Conservation (phyloP, 495 filamentous ascomycete genomes). For the Penicillium turbatum region DNA sequence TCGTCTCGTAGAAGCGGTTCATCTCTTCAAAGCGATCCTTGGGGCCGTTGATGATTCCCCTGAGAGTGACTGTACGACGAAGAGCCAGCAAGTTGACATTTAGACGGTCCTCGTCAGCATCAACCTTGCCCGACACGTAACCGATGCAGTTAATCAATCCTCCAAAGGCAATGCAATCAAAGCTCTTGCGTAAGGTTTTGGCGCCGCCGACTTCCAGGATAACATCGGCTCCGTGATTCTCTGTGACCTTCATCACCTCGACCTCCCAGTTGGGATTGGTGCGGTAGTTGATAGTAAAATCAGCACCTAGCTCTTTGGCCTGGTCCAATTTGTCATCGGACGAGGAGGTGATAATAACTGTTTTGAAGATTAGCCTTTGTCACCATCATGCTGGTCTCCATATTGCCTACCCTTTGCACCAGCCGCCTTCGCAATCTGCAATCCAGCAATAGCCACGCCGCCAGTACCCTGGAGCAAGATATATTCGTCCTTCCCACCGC, state of each 20-base stretch:
- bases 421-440: slow-evolving; percentile 78
- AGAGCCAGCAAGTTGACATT: slow-evolving; percentile 53
- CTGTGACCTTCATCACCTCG: slow-evolving; percentile 58
- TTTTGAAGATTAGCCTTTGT: background rate
- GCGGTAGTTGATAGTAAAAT: slow-evolving; percentile 63
- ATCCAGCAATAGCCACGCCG: slow-evolving; percentile 69
- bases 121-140: slow-evolving; percentile 57
- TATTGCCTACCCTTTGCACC: slow-evolving; percentile 55
- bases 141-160: slow-evolving; percentile 66
- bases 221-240: slow-evolving; percentile 60
- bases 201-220: slow-evolving; percentile 66
- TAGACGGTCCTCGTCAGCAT: slow-evolving; percentile 36
- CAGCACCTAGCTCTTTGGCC: slow-evolving; percentile 56
- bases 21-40: slow-evolving; percentile 59
- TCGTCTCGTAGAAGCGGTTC: slow-evolving; percentile 53
- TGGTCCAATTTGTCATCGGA: slow-evolving; percentile 58
- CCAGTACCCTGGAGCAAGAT: slow-evolving; percentile 78
- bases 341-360: slow-evolving; percentile 73
- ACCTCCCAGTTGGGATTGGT: slow-evolving; percentile 64
- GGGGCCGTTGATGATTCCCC: slow-evolving; percentile 59
- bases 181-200: slow-evolving; percentile 55
- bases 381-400: background rate
- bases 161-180: slow-evolving; percentile 61
- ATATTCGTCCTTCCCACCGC: slow-evolving; percentile 58
- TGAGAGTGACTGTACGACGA: slow-evolving; percentile 46